Conservation (phyloP, 805 yeast genomes). For the Metschnikowia cubensis region DNA sequence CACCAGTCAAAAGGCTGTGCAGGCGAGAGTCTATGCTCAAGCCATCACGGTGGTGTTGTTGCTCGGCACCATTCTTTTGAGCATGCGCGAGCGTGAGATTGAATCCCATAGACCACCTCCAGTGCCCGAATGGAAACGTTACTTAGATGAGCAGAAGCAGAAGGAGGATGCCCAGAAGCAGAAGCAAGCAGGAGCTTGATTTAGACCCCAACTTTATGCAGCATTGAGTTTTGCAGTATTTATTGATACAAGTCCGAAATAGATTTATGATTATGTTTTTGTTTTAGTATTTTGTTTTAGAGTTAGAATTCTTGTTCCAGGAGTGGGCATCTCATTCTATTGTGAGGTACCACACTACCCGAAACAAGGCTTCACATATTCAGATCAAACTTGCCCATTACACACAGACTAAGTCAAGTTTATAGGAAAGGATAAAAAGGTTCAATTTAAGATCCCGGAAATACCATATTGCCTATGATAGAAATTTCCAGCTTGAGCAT, state of each 20-base stretch:
- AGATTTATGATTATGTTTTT: background rate
- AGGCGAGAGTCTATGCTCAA: slow-evolving; percentile 90
- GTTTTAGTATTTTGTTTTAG: too few species aligned
- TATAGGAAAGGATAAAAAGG: too few species aligned
- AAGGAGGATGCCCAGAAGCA: background rate
- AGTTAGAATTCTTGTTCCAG: too few species aligned
- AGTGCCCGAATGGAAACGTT: slow-evolving; percentile 36
- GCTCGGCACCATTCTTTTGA: slow-evolving; percentile 63
- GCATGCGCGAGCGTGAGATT: slow-evolving; percentile 60
- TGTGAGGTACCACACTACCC: too few species aligned
- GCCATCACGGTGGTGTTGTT: slow-evolving; percentile 69
- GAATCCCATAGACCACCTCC: slow-evolving; percentile 33
- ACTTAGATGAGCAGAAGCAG: slow-evolving; percentile 23
- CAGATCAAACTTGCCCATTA: too few species aligned
- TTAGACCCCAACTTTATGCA: background rate
- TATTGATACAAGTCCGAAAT: background rate
- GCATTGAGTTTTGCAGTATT: background rate
- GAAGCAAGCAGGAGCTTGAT: background rate
- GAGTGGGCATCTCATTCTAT: too few species aligned
- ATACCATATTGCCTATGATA: too few species aligned
- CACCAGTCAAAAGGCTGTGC: slow-evolving; percentile 74
- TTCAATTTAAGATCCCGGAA: too few species aligned
- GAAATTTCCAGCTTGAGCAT: background rate
- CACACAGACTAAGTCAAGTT: too few species aligned
- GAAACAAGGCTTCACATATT: too few species aligned